These are phyloP conservation scores for Cicer yamashitae DNA, from an alignment of 306 rosid species.

Conservation along the genomic window DNA sequence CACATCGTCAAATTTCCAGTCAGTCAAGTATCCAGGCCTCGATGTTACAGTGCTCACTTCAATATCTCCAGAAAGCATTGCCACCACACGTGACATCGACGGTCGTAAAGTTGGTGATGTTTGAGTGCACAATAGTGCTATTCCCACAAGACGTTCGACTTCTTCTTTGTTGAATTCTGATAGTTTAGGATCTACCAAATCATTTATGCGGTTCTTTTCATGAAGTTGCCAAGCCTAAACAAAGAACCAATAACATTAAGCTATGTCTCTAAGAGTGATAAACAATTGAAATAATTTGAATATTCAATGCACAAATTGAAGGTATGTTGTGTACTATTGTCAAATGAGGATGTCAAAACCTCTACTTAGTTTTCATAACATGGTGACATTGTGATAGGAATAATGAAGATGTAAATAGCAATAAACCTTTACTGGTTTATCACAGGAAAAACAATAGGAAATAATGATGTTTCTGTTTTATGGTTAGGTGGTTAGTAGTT, in stretches of 20 bases:
- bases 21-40: constrained; percentile 71
- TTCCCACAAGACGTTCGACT: constrained; percentile 53
- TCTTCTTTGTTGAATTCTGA: constrained; percentile 55
- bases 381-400: too few species aligned
- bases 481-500: too few species aligned
- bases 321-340: too few species aligned
- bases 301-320: neutral
- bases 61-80: constrained; percentile 72
- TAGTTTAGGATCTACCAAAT: constrained; percentile 58
- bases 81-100: constrained; percentile 75
- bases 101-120: constrained; percentile 65
- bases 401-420: too few species aligned
- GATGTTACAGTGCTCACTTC: constrained; percentile 62
- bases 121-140: constrained; percentile 72
- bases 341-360: too few species aligned
- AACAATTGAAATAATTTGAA: neutral
- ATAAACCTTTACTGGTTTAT: too few species aligned
- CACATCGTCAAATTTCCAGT: constrained; percentile 66
- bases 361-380: too few species aligned
- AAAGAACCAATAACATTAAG: constrained; percentile 14
- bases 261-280: neutral
- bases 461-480: too few species aligned
- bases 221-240: constrained; percentile 74
- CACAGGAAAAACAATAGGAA: too few species aligned
- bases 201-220: constrained; percentile 52